These are phyloP conservation scores for Dactylellina sp. DNA, from an alignment of 2,329 filamentous ascomycete species.

Conservation along the genomic window DNA sequence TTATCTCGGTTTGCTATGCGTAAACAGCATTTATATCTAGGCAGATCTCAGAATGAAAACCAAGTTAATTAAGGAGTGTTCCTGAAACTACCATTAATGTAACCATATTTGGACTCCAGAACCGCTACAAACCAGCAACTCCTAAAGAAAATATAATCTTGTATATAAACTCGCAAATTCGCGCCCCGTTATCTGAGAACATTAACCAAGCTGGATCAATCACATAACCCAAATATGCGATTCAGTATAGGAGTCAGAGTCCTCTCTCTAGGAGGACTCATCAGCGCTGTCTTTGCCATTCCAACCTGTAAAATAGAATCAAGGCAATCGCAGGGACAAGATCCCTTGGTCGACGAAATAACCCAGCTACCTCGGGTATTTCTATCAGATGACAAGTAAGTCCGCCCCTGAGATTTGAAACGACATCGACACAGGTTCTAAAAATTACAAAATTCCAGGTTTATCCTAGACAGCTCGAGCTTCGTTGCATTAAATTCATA, in stretches of 20 bases:
- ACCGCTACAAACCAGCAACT: no score
- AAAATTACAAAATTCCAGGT: no score
- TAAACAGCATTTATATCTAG: neutral
- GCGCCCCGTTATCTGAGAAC: neutral
- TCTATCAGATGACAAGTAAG: constrained; percentile 26
- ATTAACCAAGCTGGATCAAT: constrained; percentile 19
- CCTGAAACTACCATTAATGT: constrained; percentile 4
- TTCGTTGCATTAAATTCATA: constrained; percentile 28
- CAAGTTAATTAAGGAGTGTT: neutral
- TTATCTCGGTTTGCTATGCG: neutral
- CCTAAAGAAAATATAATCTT: neutral
- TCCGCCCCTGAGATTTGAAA: no score
- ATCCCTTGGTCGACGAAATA: constrained; percentile 29
- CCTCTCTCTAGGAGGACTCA: constrained; percentile 40
- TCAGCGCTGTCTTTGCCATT: constrained; percentile 40
- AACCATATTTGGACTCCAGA: no score
- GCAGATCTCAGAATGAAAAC: constrained; percentile 1
- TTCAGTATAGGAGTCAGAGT: constrained; percentile 31
- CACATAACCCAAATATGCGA: constrained; percentile 33
- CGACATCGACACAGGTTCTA: no score
- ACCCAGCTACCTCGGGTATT: constrained; percentile 26
- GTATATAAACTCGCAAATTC: constrained; percentile 1
- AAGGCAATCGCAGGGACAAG: constrained; percentile 16
- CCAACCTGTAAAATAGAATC: constrained; percentile 7
- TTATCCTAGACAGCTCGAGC: constrained; percentile 30